phyloP scores from a whole-genome alignment of 1,284 basidiomycete genomes.

The Trametes polyzona region DNA sequence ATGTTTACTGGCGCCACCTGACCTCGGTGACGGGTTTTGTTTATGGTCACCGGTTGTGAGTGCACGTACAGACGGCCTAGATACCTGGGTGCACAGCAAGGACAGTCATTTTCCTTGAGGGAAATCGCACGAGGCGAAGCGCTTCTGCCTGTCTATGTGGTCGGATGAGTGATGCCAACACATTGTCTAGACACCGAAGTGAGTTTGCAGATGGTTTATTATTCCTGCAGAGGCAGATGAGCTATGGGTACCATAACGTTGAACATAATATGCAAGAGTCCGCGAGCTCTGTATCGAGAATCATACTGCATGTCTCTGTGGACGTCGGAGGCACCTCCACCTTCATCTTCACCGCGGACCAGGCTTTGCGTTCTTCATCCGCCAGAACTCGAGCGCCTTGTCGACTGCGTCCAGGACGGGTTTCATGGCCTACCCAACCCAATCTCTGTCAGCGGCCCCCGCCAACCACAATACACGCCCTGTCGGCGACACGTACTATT shows the following conservation, averaged over 20 bases:
- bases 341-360: constrained; percentile 17
- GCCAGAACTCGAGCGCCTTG: constrained; percentile 72
- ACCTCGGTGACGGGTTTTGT: too few species aligned
- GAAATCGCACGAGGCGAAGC: too few species aligned
- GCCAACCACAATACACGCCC: too few species aligned
- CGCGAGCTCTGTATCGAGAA: constrained; percentile 11
- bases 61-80: too few species aligned
- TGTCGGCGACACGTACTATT: constrained; percentile 50
- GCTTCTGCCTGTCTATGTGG: too few species aligned
- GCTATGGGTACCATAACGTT: constrained; percentile 8
- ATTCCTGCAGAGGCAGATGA: constrained; percentile 12
- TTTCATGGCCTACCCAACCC: constrained; percentile 82
- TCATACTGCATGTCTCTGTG: neutral
- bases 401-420: constrained; percentile 80
- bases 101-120: too few species aligned
- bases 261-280: constrained; percentile 19
- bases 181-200: neutral
- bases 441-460: too few species aligned
- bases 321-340: neutral
- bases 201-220: constrained; percentile 6
- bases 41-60: too few species aligned
- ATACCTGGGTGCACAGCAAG: too few species aligned
- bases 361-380: constrained; percentile 31
- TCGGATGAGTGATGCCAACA: neutral
- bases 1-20: too few species aligned